Evolutionary conservation across 176 grass and related monocot species (phyloP).

Genomic region (Melocanna baccifera): DNA sequence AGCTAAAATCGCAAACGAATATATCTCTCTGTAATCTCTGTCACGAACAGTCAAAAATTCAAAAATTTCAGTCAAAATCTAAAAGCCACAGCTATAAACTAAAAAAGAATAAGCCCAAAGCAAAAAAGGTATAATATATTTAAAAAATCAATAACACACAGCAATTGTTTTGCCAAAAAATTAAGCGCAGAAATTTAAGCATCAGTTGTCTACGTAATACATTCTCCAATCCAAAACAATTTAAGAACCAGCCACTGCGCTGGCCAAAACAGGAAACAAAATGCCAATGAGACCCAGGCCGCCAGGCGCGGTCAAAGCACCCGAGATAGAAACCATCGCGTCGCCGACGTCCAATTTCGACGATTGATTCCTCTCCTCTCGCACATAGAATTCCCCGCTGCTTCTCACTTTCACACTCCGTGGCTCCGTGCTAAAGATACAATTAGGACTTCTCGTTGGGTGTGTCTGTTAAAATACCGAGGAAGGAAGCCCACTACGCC

Average conservation of each 20-base stretch:
- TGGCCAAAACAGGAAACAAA: not conserved
- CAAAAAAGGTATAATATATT: not conserved
- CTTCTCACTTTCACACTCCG: constrained; percentile 13
- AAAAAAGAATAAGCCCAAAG: too few species aligned
- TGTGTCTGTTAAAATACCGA: constrained; percentile 38
- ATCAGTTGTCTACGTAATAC: not conserved
- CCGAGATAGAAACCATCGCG: constrained; percentile 15
- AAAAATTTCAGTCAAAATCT: too few species aligned
- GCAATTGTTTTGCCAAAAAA: not conserved
- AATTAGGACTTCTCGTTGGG: constrained; percentile 9
- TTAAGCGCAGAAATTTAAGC: too few species aligned
- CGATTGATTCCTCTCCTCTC: not conserved
- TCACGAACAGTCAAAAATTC: too few species aligned
- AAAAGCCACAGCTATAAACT: too few species aligned
- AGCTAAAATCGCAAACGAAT: too few species aligned
- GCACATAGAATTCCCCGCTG: constrained; percentile 8
- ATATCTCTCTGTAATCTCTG: too few species aligned
- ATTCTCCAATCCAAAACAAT: not conserved
- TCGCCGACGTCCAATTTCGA: constrained; percentile 16
- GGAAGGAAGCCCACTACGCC: constrained; percentile 29
- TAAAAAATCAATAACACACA: too few species aligned
- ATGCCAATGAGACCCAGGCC: not conserved
- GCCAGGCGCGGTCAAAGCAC: not conserved
- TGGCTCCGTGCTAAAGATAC: not conserved
- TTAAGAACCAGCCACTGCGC: not conserved